Conservation (phyloP, 2,329 filamentous ascomycete species). For the Cladosporium oxysporum region DNA sequence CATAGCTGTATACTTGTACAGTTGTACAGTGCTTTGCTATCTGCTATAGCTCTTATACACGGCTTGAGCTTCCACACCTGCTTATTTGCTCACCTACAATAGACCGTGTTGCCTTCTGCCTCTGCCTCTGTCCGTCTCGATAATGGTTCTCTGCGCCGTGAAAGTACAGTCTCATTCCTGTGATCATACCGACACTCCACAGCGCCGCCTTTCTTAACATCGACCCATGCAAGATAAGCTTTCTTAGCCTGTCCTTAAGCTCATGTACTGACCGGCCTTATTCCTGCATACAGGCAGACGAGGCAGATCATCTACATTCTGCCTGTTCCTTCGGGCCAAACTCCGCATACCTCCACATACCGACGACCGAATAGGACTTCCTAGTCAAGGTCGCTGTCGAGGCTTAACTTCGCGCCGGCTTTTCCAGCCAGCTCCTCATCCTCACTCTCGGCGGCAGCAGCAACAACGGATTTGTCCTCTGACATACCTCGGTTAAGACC, state of each 20-base stretch:
- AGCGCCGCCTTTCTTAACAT: background rate
- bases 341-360: background rate
- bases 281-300: background rate
- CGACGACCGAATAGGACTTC: background rate
- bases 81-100: background rate
- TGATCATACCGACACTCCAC: background rate
- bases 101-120: background rate
- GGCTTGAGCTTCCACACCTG: background rate
- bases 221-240: background rate
- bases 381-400: conserved; percentile 13
- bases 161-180: background rate
- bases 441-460: conserved; percentile 1
- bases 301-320: background rate
- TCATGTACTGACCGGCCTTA: background rate
- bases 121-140: background rate
- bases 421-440: conserved; percentile 6
- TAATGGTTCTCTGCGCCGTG: background rate
- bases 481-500: conserved; percentile 6
- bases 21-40: background rate
- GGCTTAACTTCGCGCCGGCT: background rate
- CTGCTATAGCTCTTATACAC: background rate
- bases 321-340: background rate
- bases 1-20: background rate
- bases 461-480: background rate
- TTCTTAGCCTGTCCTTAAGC: background rate